Conservation (phyloP, 2,329 filamentous ascomycete species). For the Penicillium sp. region DNA sequence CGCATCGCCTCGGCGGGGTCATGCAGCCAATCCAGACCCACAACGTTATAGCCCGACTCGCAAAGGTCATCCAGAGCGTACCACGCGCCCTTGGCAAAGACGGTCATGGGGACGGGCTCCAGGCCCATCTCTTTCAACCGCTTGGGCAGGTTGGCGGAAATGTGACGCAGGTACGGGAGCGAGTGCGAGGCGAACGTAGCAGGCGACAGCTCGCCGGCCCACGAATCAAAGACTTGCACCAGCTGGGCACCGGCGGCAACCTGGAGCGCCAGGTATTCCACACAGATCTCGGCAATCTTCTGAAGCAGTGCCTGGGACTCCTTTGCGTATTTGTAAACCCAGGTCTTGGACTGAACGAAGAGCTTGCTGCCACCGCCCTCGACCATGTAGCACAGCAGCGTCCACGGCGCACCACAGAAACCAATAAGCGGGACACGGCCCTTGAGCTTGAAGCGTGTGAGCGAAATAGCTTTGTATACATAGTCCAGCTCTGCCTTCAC, state of each 20-base stretch:
- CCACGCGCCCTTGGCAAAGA: constrained; percentile 98
- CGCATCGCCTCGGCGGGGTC: constrained; percentile 80
- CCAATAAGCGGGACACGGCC: constrained; percentile 91
- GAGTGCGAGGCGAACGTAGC: constrained; percentile 79
- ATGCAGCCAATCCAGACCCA: constrained; percentile 93
- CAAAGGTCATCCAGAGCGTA: constrained; percentile 87
- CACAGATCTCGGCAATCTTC: constrained; percentile 91
- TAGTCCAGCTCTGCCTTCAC: constrained; percentile 84
- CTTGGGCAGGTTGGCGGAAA: constrained; percentile 74
- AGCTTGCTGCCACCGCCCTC: constrained; percentile 95
- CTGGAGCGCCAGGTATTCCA: constrained; percentile 89
- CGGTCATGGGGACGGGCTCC: constrained; percentile 88
- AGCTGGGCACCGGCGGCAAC: constrained; percentile 93
- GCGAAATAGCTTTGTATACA: constrained; percentile 90
- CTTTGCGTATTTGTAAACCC: constrained; percentile 86
- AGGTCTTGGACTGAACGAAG: constrained; percentile 91
- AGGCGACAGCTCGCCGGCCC: constrained; percentile 91
- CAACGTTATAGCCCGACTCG: constrained; percentile 85
- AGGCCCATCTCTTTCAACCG: constrained; percentile 71
- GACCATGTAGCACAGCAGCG: constrained; percentile 97
- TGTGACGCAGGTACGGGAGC: constrained; percentile 80
- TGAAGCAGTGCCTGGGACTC: constrained; percentile 77
- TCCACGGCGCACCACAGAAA: constrained; percentile 97
- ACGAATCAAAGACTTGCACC: constrained; percentile 96
- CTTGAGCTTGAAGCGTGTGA: constrained; percentile 82